Evolutionary conservation across 495 filamentous ascomycete genomes (phyloP), one percentile per base, ranked within the genome.

Genomic region (Halenospora varia): DNA sequence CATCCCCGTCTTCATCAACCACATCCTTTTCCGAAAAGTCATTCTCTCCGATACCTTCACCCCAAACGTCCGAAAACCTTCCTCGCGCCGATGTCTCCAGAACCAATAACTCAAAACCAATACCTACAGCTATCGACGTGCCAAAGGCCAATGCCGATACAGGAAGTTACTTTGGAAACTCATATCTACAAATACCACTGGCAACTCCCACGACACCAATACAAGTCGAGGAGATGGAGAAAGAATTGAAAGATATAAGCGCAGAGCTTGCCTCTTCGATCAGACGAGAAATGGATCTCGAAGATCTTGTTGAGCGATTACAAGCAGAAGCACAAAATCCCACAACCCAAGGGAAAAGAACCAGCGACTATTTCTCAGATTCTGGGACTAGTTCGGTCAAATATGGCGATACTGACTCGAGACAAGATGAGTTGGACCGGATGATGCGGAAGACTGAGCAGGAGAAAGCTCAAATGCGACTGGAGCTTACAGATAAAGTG

Each of bases 321-420:
- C 91, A 96, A 70, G 73, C 82, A 29, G 92, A 96, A 62, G 80
- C 83, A 55, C 77, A 76, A 39, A 82, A 79, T 59, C 69, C 77
- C 3, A 75, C 82, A 48, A 77, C 72, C n/a, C 79, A 82, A 2
- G 86, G 83, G 57, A 86, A 86, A 67, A 82, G 93, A 51, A 96
- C 91, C 2, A 98, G 94, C 69, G 94, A 98, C 71, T 97, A 98
- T 72, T 98, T 92, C 68, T 98, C 94, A 0, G 94, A 98, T 68
- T 95, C 91, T 0, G 94, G 95, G 46, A 87, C 88, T 47, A 92
- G 90, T 69, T 92, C 92, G 2, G 81, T 88, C 52, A 84, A 90
- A 63, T 90, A 87, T 73, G 77, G 82, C 25, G 83, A 88, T 55
- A 57, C 61, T 13, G 88, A 89, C 61, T 79, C 80, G 15, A 86